phyloP scores from a whole-genome alignment of 179 eudicot genomes.

The Silene coronaria region DNA sequence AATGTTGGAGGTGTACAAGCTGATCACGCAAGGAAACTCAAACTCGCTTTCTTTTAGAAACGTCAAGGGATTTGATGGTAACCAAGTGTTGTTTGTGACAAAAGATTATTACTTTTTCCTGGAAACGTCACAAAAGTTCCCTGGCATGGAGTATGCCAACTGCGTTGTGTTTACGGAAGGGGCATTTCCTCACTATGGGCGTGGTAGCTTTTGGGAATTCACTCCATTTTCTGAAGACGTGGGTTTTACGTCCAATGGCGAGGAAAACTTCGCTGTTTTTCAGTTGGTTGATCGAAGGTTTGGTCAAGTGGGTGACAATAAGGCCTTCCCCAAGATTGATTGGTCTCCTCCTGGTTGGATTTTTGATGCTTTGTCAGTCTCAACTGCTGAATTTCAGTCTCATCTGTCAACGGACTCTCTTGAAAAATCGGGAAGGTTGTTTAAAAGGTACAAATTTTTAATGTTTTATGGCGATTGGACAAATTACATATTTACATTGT shows the following conservation, averaged over 20 bases:
- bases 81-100: neutral
- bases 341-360: neutral
- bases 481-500: no score
- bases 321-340: neutral
- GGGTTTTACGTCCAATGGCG: neutral
- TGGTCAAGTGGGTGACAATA: neutral
- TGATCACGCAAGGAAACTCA: neutral
- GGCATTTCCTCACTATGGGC: neutral
- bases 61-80: neutral
- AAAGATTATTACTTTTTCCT: neutral
- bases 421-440: neutral
- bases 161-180: conserved; percentile 3
- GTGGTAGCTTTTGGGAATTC: neutral
- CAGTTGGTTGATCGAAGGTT: neutral
- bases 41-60: neutral
- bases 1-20: neutral
- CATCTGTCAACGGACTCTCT: neutral
- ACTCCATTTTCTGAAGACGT: neutral
- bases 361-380: neutral
- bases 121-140: neutral
- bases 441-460: no score
- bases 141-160: neutral
- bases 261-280: neutral
- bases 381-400: neutral
- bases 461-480: no score